phyloP scores from a whole-genome alignment of 805 yeast species.

The Zygosaccharomyces pseudorouxii region DNA sequence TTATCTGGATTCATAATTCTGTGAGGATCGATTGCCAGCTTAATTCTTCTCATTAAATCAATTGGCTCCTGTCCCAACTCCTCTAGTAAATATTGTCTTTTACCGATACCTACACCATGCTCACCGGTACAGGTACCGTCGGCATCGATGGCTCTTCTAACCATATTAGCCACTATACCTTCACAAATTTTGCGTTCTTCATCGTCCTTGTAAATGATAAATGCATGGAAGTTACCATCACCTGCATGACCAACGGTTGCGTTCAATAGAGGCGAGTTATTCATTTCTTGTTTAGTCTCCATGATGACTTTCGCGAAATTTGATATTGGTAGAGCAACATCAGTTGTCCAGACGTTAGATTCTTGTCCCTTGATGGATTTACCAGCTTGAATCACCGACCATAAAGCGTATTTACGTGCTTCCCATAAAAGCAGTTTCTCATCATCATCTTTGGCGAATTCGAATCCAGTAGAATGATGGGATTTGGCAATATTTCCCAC shows the following conservation, averaged over 20 bases:
- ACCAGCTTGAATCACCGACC: slow-evolving; percentile 68
- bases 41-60: slow-evolving; percentile 66
- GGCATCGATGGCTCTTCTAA: slow-evolving; percentile 55
- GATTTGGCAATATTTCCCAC: slow-evolving; percentile 48
- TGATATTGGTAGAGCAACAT: slow-evolving; percentile 79
- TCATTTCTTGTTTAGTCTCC: slow-evolving; percentile 57
- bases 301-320: slow-evolving; percentile 57
- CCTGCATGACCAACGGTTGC: slow-evolving; percentile 79
- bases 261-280: slow-evolving; percentile 46
- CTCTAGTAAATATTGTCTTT: slow-evolving; percentile 51
- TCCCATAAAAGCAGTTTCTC: slow-evolving; percentile 68
- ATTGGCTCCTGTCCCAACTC: slow-evolving; percentile 70
- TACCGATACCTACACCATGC: slow-evolving; percentile 82
- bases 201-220: slow-evolving; percentile 53
- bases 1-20: slow-evolving; percentile 76
- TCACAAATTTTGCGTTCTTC: slow-evolving; percentile 46
- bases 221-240: slow-evolving; percentile 76
- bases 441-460: slow-evolving; percentile 57
- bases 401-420: slow-evolving; percentile 66
- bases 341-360: slow-evolving; percentile 67
- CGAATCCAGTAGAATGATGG: slow-evolving; percentile 54
- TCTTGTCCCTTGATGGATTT: slow-evolving; percentile 38
- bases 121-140: slow-evolving; percentile 89
- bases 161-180: slow-evolving; percentile 54
- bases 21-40: slow-evolving; percentile 69